Evolutionary conservation across 495 filamentous ascomycete genomes (phyloP).

Genomic region (Bombardia bombarda): DNA sequence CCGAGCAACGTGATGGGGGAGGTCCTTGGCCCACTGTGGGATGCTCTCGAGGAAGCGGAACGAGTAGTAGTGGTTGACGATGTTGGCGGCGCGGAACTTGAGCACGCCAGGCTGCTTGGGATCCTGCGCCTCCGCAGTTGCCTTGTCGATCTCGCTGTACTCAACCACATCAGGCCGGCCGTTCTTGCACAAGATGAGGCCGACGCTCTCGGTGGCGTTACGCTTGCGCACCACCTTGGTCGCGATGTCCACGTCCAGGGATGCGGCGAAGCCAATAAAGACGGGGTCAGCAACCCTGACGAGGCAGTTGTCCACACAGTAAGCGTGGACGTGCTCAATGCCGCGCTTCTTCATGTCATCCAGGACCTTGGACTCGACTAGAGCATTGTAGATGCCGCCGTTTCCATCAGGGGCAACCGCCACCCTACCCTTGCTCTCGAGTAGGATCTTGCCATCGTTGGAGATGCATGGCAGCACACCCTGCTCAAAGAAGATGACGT

Average conservation of each 20-base stretch:
- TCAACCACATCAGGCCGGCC: constrained; percentile 97
- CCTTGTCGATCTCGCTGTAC: constrained; percentile 93
- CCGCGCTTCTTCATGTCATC: constrained; percentile 82
- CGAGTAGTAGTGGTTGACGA: constrained; percentile 99
- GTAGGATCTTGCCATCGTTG: constrained; percentile 93
- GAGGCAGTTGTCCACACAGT: constrained; percentile 99
- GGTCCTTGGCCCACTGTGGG: constrained; percentile 70
- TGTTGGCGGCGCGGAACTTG: constrained; percentile 96
- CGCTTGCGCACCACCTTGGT: constrained; percentile 99
- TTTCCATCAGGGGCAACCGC: constrained; percentile 99
- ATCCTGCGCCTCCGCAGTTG: constrained; percentile 81
- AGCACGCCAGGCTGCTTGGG: constrained; percentile 72
- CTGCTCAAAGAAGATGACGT: constrained; percentile 93
- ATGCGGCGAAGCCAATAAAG: constrained; percentile 89
- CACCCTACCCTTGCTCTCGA: constrained; percentile 85
- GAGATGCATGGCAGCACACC: constrained; percentile 94
- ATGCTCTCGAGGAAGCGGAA: constrained; percentile 89
- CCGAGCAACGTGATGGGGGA: constrained; percentile 90
- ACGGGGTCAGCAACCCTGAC: constrained; percentile 94
- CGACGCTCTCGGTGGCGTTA: constrained; percentile 92
- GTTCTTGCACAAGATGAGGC: constrained; percentile 89
- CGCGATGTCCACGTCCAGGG: constrained; percentile 86
- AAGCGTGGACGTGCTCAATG: constrained; percentile 93
- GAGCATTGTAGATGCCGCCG: constrained; percentile 90
- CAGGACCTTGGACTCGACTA: constrained; percentile 73